These are phyloP conservation scores for Lodderomyces metapsilosis DNA, from an alignment of 1,139 yeast species.

Conservation along the genomic window DNA sequence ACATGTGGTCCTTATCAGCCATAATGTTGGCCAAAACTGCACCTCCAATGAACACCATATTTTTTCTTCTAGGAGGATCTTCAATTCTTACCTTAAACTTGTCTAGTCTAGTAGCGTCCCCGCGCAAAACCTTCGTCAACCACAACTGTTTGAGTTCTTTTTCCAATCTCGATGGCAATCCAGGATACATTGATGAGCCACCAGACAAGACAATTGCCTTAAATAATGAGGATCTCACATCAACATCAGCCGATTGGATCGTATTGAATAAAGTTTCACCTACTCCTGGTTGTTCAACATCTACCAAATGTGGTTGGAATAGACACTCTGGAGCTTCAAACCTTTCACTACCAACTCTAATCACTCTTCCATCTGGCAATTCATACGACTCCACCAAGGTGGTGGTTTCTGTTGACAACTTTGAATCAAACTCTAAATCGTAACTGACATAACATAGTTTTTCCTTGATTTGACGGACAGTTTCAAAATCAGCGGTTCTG, in stretches of 20 bases:
- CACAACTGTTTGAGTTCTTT: constrained; percentile 95
- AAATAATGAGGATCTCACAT: constrained; percentile 82
- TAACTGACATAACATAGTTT: constrained; percentile 93
- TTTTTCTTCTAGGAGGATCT: constrained; percentile 98
- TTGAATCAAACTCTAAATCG: constrained; percentile 86
- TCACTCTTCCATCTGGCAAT: constrained; percentile 93
- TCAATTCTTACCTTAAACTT: constrained; percentile 96
- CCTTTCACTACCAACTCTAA: constrained; percentile 92
- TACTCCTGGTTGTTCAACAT: constrained; percentile 94
- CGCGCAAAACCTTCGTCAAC: constrained; percentile 84
- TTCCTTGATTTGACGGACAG: constrained; percentile 96
- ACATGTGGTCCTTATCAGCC: constrained; percentile 98
- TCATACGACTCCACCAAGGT: constrained; percentile 88
- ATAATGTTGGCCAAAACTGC: constrained; percentile 96
- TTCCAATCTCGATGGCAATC: constrained; percentile 91
- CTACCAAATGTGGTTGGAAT: constrained; percentile 96
- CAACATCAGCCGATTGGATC: constrained; percentile 91
- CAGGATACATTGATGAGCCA: constrained; percentile 99
- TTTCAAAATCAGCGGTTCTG: constrained; percentile 97
- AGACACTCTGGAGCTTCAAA: constrained; percentile 98
- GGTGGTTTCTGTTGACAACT: constrained; percentile 89
- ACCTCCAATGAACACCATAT: constrained; percentile 98
- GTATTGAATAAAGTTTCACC: constrained; percentile 92
- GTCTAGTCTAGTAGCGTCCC: constrained; percentile 81
- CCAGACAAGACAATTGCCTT: constrained; percentile 94